phyloP scores from a whole-genome alignment of 768 basidiomycete species.

The Mycena rebaudengoi region DNA sequence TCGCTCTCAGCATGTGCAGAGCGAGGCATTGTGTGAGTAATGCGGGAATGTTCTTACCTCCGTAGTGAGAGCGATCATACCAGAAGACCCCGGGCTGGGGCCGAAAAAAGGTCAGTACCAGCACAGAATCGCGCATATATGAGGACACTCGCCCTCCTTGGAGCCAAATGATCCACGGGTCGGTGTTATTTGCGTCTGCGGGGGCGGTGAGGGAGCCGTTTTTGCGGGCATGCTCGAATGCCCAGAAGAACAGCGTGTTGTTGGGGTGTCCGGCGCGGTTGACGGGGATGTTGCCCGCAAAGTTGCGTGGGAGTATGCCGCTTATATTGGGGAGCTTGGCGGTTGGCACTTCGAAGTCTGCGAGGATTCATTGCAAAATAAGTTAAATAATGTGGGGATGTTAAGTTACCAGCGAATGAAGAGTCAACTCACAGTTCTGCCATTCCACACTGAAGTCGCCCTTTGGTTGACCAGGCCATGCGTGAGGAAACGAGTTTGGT shows the following conservation, averaged over 20 bases:
- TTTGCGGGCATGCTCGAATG: conserved; percentile 56
- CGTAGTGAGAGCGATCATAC: conserved; percentile 67
- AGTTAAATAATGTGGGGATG: background rate
- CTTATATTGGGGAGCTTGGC: conserved; percentile 49
- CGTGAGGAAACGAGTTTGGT: conserved; percentile 29
- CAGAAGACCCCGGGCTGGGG: conserved; percentile 73
- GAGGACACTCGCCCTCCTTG: conserved; percentile 54
- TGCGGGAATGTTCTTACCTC: conserved; percentile 65
- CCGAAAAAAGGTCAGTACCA: background rate
- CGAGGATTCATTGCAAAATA: background rate
- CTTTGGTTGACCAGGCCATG: conserved; percentile 31
- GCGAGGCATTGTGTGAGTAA: background rate
- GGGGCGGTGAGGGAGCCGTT: conserved; percentile 61
- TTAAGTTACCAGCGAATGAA: background rate
- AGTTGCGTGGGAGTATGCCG: conserved; percentile 43
- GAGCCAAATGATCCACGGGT: conserved; percentile 79
- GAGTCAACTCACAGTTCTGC: conserved; percentile 45
- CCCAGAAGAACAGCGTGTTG: conserved; percentile 72
- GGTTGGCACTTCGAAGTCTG: conserved; percentile 55
- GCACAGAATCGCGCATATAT: conserved; percentile 44
- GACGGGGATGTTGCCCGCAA: conserved; percentile 52
- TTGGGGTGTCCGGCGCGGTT: conserved; percentile 50
- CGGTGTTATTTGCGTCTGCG: conserved; percentile 32
- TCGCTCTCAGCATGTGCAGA: background rate
- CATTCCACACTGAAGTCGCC: conserved; percentile 45